Evolutionary conservation across 805 yeast genomes (phyloP).

Genomic region (Nakazawaea ishiwadae): DNA sequence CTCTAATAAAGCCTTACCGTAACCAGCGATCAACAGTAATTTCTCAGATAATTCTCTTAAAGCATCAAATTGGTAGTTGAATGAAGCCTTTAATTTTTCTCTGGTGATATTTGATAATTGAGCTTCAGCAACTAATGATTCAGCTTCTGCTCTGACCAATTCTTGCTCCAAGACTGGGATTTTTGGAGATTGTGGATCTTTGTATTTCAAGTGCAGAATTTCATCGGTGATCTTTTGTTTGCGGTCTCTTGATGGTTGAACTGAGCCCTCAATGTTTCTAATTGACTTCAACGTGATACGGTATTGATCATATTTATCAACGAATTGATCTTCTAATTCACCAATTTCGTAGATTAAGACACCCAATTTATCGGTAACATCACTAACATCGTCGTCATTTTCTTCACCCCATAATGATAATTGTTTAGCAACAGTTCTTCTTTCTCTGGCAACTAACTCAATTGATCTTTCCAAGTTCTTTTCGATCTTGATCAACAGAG

Average conservation of each 20-base stretch:
- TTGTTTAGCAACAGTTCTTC: conserved; percentile 79
- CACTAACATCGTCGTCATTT: conserved; percentile 81
- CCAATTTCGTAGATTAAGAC: conserved; percentile 79
- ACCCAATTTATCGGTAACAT: conserved; percentile 83
- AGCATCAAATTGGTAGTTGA: conserved; percentile 80
- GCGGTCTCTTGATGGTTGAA: conserved; percentile 85
- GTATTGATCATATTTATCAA: conserved; percentile 82
- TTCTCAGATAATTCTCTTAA: conserved; percentile 83
- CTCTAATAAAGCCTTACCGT: conserved; percentile 83
- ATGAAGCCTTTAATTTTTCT: conserved; percentile 81
- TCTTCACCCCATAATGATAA: conserved; percentile 84
- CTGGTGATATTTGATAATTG: conserved; percentile 86
- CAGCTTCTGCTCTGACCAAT: conserved; percentile 88
- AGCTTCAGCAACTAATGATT: conserved; percentile 86
- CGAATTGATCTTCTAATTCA: conserved; percentile 82
- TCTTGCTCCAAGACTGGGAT: conserved; percentile 81
- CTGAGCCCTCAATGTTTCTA: conserved; percentile 82
- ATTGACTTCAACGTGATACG: conserved; percentile 77
- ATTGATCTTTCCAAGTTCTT: conserved; percentile 76
- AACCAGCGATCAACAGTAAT: conserved; percentile 80
- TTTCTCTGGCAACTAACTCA: conserved; percentile 72
- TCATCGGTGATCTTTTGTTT: conserved; percentile 82
- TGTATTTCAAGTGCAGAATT: conserved; percentile 78
- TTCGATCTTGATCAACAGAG: conserved; percentile 75
- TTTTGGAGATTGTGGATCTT: conserved; percentile 82